Evolutionary conservation across 345 rosid genomes (phyloP).

Genomic region (Fremontodendron californicum): DNA sequence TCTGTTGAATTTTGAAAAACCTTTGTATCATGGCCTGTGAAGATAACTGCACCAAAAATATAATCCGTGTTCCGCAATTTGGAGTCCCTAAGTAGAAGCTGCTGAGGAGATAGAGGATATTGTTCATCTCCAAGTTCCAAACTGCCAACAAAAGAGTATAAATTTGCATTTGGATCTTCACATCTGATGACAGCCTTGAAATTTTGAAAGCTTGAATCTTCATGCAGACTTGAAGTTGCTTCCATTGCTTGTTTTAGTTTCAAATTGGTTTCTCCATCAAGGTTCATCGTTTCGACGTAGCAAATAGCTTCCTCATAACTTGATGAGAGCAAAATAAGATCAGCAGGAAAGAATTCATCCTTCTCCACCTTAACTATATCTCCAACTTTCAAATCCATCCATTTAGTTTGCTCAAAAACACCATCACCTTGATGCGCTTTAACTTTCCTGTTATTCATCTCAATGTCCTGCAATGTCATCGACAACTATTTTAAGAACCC

Average conservation of each 20-base stretch:
- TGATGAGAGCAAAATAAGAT: constrained; percentile 79
- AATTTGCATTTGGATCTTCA: constrained; percentile 93
- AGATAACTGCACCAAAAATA: constrained; percentile 80
- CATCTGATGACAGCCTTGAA: constrained; percentile 72
- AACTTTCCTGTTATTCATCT: constrained; percentile 66
- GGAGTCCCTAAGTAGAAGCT: constrained; percentile 86
- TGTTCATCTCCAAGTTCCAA: constrained; percentile 58
- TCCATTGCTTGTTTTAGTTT: constrained; percentile 78
- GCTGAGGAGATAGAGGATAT: constrained; percentile 73
- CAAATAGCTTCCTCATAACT: constrained; percentile 84
- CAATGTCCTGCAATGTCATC: constrained; percentile 52
- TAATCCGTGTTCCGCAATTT: constrained; percentile 87
- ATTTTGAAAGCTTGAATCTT: constrained; percentile 59
- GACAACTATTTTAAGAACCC: neutral
- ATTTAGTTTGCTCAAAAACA: constrained; percentile 48
- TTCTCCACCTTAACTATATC: constrained; percentile 80
- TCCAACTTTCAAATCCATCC: constrained; percentile 86
- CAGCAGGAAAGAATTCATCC: constrained; percentile 97
- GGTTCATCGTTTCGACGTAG: constrained; percentile 95
- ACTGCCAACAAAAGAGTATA: constrained; percentile 80
- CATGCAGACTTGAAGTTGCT: constrained; percentile 50
- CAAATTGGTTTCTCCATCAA: constrained; percentile 96
- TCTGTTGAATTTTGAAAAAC: constrained; percentile 87
- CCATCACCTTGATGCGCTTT: constrained; percentile 63
- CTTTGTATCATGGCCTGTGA: constrained; percentile 90